These are phyloP conservation scores for Aspergillus fructus DNA, from an alignment of 2,329 filamentous ascomycete genomes.

Conservation along the genomic window DNA sequence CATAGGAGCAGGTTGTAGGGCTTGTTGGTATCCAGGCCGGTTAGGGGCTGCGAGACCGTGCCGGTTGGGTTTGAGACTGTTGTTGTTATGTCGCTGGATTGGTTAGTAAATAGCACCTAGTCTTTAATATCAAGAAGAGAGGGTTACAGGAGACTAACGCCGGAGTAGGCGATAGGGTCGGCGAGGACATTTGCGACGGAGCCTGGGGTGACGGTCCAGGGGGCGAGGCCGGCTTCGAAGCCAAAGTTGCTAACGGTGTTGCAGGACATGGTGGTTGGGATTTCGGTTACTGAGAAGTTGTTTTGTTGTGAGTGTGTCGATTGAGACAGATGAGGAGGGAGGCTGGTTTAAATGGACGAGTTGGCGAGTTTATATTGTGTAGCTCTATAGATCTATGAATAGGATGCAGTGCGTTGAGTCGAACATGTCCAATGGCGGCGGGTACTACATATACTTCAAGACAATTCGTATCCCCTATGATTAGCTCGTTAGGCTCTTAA, in stretches of 20 bases:
- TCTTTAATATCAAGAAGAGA: background rate
- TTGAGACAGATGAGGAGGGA: too few relatives aligned
- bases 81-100: background rate
- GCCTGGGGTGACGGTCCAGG: background rate
- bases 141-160: background rate
- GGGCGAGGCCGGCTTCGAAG: background rate
- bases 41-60: background rate
- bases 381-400: too few relatives aligned
- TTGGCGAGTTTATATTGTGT: too few relatives aligned
- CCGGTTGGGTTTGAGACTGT: background rate
- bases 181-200: background rate
- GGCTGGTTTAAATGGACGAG: too few relatives aligned
- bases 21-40: background rate
- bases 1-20: background rate
- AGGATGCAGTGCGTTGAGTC: too few relatives aligned
- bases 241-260: background rate
- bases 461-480: too few relatives aligned
- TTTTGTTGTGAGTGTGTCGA: too few relatives aligned
- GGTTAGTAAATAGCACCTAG: background rate
- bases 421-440: too few relatives aligned
- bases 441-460: too few relatives aligned
- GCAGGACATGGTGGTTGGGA: background rate
- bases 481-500: too few relatives aligned
- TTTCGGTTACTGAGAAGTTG: too few relatives aligned
- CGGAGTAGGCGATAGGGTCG: background rate